Base-by-base conservation (phyloP, 2,329 filamentous ascomycete genomes). In the Bipolaris oryzae region DNA sequence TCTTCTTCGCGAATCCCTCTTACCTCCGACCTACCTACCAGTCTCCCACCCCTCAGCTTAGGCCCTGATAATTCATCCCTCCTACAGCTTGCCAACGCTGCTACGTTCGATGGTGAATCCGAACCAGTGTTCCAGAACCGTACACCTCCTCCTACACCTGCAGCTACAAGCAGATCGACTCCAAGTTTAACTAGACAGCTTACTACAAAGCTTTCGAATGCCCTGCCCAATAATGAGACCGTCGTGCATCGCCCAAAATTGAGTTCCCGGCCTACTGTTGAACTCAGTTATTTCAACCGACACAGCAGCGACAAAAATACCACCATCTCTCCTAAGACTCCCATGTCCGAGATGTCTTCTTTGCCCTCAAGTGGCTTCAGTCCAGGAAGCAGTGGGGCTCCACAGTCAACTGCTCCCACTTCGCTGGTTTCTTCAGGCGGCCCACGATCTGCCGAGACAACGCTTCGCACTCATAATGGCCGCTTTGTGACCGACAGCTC, bases 381-480 rank as follows among this genome's bases (percentile, higher is more conserved):
- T 33, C 54, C 54, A 16, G 44, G 37, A 9, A 73, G 71, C 43
- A 73, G 72, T 43, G 65, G 66, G 25, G 63, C 56, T 5, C 69
- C 63, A 0, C 68, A 71, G 50, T 75, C 72, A 5, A 76, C 74
- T 33, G 73, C 73, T 23, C 71, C 74, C 15, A 75, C 74, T 1
- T 75, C 73, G 1, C 15, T 74, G 5, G 62, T 73, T 10, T 76
- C 74, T 11, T 75, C 73, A 10, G 67, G 66, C 10, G 70, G 63
- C 9, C 68, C 66, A 13, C 45, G 62, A 15, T 75, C 73, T n/a
- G 67, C 62, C 1, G 70, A 75, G 28, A 72, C 64, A 13, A 63
- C 65, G 7, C 65, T 69, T 10, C 57, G 66, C 49, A 56, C 47
- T n/a, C 59, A 66, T 0, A 63, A 67, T 20, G 60, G 53, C 1